Conservation (phyloP, 331 rosid species). For the Saraca asoca region DNA sequence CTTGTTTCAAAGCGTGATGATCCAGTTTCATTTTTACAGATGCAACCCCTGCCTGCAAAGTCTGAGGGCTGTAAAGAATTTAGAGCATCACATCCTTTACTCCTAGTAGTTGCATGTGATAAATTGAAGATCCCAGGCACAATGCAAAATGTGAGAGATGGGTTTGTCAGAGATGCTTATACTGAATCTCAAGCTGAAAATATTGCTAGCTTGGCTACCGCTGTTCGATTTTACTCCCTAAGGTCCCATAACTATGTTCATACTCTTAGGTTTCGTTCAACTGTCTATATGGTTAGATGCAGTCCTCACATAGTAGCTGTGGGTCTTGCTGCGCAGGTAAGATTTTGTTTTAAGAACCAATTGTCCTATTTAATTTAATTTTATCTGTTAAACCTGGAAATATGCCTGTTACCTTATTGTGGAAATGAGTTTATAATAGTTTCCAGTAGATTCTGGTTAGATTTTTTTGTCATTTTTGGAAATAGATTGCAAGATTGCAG, state of each 20-base stretch:
- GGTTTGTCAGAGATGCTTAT: slow-evolving; percentile 58
- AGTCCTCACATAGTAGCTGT: slow-evolving; percentile 87
- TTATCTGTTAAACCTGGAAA: slow-evolving; percentile 24
- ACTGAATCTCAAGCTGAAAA: slow-evolving; percentile 59
- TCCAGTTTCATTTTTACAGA: slow-evolving; percentile 93
- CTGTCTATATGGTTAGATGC: slow-evolving; percentile 94
- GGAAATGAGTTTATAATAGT: slow-evolving; percentile 27
- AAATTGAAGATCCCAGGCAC: slow-evolving; percentile 69
- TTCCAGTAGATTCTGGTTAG: slow-evolving; percentile 13
- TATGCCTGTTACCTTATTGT: slow-evolving; percentile 18
- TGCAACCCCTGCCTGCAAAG: slow-evolving; percentile 76
- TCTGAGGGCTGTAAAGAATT: slow-evolving; percentile 68
- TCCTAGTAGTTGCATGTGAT: slow-evolving; percentile 90
- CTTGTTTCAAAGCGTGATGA: slow-evolving; percentile 84
- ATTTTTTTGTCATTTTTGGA: slow-evolving; percentile 14
- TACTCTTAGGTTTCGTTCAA: slow-evolving; percentile 90
- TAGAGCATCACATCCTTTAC: slow-evolving; percentile 82
- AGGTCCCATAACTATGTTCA: slow-evolving; percentile 83
- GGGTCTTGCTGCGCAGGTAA: slow-evolving; percentile 95
- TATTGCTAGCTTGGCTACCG: slow-evolving; percentile 66
- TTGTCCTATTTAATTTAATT: slow-evolving; percentile 20
- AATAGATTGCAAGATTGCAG: background rate
- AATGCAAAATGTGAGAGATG: slow-evolving; percentile 64
- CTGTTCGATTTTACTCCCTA: slow-evolving; percentile 90
- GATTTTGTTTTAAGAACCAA: slow-evolving; percentile 17